Percentiles rank a stretch among this genome's conserved stretches.
phyloP scores from a whole-genome alignment of 257 asterid species.

The Leonotis leonurus region DNA sequence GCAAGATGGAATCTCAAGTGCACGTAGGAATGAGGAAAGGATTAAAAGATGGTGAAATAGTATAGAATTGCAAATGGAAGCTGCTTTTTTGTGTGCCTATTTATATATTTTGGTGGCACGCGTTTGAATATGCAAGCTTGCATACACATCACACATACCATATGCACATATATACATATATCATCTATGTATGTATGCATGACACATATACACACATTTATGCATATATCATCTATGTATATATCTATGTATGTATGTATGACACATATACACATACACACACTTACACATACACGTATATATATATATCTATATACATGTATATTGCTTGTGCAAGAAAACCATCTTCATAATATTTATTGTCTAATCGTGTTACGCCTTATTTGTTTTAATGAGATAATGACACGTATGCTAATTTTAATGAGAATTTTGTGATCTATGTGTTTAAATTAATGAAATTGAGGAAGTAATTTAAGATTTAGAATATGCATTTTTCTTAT shows the following conservation, averaged over 20 bases:
- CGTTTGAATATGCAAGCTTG: slow-evolving; percentile 9
- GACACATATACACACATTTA: neutral
- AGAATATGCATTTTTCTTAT: too few species aligned
- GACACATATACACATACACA: neutral
- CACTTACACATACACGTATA: neutral
- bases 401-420: too few species aligned
- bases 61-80: slow-evolving; percentile 29
- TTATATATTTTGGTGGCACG: slow-evolving; percentile 41
- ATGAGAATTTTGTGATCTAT: too few species aligned
- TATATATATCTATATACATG: neutral
- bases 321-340: too few species aligned
- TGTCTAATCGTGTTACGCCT: too few species aligned
- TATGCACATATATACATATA: too few species aligned
- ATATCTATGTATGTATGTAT: neutral
- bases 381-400: too few species aligned
- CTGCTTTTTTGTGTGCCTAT: slow-evolving; percentile 39
- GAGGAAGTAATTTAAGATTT: too few species aligned
- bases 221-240: neutral
- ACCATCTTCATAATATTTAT: too few species aligned
- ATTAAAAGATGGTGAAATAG: neutral
- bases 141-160: too few species aligned
- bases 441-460: too few species aligned
- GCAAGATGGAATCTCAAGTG: slow-evolving; percentile 43
- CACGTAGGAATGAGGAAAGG: slow-evolving; percentile 27
- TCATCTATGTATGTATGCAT: too few species aligned